Evolutionary conservation across 129 eudicot genomes (phyloP).

Genomic region (Helianthus tuberosus): DNA sequence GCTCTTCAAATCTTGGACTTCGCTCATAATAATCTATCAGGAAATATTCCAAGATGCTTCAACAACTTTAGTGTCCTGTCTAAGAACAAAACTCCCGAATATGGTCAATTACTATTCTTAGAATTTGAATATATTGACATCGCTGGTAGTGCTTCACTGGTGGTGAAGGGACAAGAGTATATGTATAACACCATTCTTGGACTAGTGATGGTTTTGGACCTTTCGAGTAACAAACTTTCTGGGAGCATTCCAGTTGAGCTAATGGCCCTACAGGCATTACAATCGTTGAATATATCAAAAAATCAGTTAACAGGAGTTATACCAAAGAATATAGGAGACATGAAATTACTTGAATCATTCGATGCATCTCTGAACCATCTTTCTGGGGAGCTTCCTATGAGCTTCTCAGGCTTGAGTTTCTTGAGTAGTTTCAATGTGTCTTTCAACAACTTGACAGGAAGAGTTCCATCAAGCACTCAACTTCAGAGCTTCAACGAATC

Average conservation of each 20-base stretch:
- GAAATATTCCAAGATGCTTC: conserved; percentile 25
- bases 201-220: conserved; percentile 28
- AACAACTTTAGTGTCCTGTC: conserved; percentile 20
- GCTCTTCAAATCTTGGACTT: neutral
- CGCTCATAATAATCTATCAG: conserved; percentile 9
- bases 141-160: neutral
- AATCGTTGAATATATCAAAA: conserved; percentile 35
- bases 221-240: conserved; percentile 31
- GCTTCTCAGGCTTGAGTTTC: conserved; percentile 2
- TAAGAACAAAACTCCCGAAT: neutral
- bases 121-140: too few species aligned
- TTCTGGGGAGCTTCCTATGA: conserved; percentile 39
- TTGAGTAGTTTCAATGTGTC: conserved; percentile 15
- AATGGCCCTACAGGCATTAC: conserved; percentile 3
- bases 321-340: conserved; percentile 37
- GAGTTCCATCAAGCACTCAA: conserved; percentile 11
- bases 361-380: conserved; percentile 36
- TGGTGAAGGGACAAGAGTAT: conserved; percentile 28
- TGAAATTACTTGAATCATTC: conserved; percentile 40
- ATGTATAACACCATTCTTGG: conserved; percentile 21
- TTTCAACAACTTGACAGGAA: conserved; percentile 1
- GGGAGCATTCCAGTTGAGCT: conserved; percentile 34
- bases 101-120: too few species aligned
- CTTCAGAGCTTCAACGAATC: conserved; percentile 10
- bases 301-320: conserved; percentile 44